Evolutionary conservation across 352 stramenopile genomes (phyloP), one percentile per base, ranked within the genome.

Genomic region (Phytopythium kandeliae): DNA sequence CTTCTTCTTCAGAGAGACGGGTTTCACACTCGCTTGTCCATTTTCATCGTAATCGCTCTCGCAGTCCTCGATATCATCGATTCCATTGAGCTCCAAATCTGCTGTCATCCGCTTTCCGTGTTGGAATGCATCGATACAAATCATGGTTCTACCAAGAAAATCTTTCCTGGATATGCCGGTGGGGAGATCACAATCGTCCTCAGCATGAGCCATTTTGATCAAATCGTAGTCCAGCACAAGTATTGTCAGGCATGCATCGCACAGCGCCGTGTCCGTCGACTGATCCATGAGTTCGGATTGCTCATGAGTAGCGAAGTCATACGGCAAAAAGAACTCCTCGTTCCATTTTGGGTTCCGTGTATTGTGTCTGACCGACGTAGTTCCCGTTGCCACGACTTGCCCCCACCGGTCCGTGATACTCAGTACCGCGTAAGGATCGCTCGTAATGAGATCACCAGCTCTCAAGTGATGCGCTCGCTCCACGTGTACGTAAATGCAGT

Each of bases 321-420:
- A 88, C 10, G 62, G 63, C 13, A 91, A 65, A 25, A 58, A 51
- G 43, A 91, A 91, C 55, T 86, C 74, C 41, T 91, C 80, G 55
- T 88, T 78, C 80, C 80, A 91, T 31, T 67, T 73, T 1, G 80
- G 80, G 12, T 83, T 80, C 11, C 69, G 60, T 2, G 75, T 80
- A 28, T 76, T 76, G 25, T 63, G 57, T 3, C 68, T 63, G 21
- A 88, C 75, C 25, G 65, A 74, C 7, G 77, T 89, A 33, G 73
- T 54, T 4, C 71, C 74, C 11, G 68, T 72, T 6, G 56, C 63
- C 11, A 80, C 56, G 4, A 80, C 46, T 5, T 67, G 44, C 24
- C 63, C 61, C 1, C 35, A 50, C 3, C 26, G 35, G 28, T 68
- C 60, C 0, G 40, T 36, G 11, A 89, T 51, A 19, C 67, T 67